These are phyloP conservation scores for Dothidotthia symphoricarpi DNA, from an alignment of 2,329 filamentous ascomycete species.

Conservation along the genomic window DNA sequence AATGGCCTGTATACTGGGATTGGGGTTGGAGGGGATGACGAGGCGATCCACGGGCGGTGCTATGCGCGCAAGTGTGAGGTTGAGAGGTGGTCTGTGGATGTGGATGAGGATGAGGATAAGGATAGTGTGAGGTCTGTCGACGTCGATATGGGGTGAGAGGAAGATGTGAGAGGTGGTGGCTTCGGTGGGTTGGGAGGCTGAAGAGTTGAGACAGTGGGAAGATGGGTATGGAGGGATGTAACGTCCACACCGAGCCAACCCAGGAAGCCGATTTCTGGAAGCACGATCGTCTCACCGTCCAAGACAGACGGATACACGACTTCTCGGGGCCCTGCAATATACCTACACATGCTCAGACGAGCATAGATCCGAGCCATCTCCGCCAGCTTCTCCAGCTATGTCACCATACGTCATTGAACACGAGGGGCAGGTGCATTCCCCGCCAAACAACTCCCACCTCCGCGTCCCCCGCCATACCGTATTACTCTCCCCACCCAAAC, in stretches of 20 bases:
- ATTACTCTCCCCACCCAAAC: neutral
- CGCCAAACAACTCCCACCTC: slow-evolving; percentile 1
- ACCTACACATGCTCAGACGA: too few species aligned
- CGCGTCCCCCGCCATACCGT: slow-evolving; percentile 3
- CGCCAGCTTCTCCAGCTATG: slow-evolving; percentile 3
- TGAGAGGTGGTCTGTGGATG: slow-evolving; percentile 21
- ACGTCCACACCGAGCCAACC: slow-evolving; percentile 1
- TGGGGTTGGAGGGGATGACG: slow-evolving; percentile 17
- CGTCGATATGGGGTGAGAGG: slow-evolving; percentile 1
- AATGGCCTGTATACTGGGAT: slow-evolving; percentile 24
- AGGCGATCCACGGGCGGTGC: slow-evolving; percentile 7
- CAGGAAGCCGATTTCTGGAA: too few species aligned
- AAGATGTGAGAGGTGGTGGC: slow-evolving; percentile 3
- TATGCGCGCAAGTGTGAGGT: slow-evolving; percentile 28
- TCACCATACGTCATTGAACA: slow-evolving; percentile 22
- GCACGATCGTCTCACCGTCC: too few species aligned
- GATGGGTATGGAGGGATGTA: slow-evolving; percentile 10
- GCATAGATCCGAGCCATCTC: slow-evolving; percentile 4
- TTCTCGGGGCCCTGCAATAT: too few species aligned
- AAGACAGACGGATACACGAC: too few species aligned
- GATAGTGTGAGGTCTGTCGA: too few species aligned
- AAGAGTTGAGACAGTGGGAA: neutral
- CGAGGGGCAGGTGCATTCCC: slow-evolving; percentile 8
- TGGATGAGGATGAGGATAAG: slow-evolving; percentile 25
- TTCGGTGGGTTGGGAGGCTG: slow-evolving; percentile 1